Evolutionary conservation across 1,284 basidiomycete genomes (phyloP), one percentile per base, ranked within the genome.

Genomic region (Trametes hirsuta): DNA sequence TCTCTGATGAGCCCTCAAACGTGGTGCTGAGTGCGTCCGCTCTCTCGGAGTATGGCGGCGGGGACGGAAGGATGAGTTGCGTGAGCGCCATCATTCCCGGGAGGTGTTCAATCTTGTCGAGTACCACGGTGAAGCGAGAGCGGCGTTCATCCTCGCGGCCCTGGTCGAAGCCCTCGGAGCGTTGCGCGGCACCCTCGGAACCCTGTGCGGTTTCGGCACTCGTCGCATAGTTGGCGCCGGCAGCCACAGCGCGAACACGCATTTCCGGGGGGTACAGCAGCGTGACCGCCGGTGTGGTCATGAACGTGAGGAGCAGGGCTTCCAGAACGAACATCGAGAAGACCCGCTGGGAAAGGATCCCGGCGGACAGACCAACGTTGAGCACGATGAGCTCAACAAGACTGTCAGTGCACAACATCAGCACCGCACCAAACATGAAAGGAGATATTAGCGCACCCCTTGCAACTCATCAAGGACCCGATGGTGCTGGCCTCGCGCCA

Each of bases 261-360:
- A 79, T 74, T 50, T 85, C 79, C 5, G 83, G 84, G 1, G 94
- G 94, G 69, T 97, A 97, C 30, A 95, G 78, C 61, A 80, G 74
- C 4, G 88, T 83, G 12, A 95, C 94, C 48, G 90, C 79, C 1
- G 95, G 95, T 0, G 94, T 97, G 0, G 95, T 97, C 80, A 93
- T 83, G 74, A 93, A 93, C 0, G 95, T 97, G 50, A 97, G 81
- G 25, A 91, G 74, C 50, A 98, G 75, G 0, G 95, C 94, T 74
- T 94, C 93, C 36, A 97, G 77, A 24, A 97, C 94, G 67, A 98
- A 96, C 93, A 98, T 97, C 12, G 88, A 89, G 70, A 91, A 91
- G 9, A 91, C 87, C 30, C 79, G 77, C 77, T 82, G 68, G 4
- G 66, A 64, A 53, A 99, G 81, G 66, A 94, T 93, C 0, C 89